Conservation (phyloP, 2,329 filamentous ascomycete species). For the Phoma sp. region DNA sequence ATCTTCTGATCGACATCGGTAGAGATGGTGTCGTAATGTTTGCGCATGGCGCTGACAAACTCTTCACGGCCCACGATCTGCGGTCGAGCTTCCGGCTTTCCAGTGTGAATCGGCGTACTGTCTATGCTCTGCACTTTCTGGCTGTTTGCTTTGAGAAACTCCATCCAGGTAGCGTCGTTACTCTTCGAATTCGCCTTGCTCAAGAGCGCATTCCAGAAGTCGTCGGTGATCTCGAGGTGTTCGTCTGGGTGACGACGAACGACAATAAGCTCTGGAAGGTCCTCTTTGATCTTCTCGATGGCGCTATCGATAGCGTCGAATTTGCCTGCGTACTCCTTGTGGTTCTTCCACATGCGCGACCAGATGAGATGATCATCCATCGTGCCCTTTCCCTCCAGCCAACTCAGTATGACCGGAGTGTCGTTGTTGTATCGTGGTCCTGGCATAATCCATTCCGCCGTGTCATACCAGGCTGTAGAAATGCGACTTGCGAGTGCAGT, state of each 20-base stretch:
- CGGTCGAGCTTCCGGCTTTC: slow-evolving; percentile 11
- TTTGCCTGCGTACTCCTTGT: slow-evolving; percentile 16
- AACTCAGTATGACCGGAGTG: background rate
- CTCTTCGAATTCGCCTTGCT: slow-evolving; percentile 59
- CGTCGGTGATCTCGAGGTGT: slow-evolving; percentile 60
- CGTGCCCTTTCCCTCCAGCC: slow-evolving; percentile 7
- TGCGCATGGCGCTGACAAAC: slow-evolving; percentile 51
- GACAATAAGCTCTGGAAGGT: slow-evolving; percentile 63
- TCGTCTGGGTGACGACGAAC: slow-evolving; percentile 61
- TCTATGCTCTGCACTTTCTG: slow-evolving; percentile 41
- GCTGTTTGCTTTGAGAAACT: slow-evolving; percentile 61
- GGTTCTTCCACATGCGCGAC: slow-evolving; percentile 25
- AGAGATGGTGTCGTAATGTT: slow-evolving; percentile 29
- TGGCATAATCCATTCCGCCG: slow-evolving; percentile 26
- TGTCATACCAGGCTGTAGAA: slow-evolving; percentile 18
- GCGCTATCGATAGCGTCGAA: slow-evolving; percentile 20
- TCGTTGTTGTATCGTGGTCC: slow-evolving; percentile 6
- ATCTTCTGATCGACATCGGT: slow-evolving; percentile 35
- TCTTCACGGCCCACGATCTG: slow-evolving; percentile 55
- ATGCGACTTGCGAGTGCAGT: slow-evolving; percentile 25
- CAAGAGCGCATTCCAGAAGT: slow-evolving; percentile 70
- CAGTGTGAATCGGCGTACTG: slow-evolving; percentile 13
- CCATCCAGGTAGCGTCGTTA: slow-evolving; percentile 55
- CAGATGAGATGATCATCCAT: slow-evolving; percentile 24
- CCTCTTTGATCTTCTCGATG: slow-evolving; percentile 24